A percentile compares a stretch with the other conserved stretches of the same genome.
Evolutionary conservation across 345 rosid species (phyloP).

Genomic region (Balakata baccata): DNA sequence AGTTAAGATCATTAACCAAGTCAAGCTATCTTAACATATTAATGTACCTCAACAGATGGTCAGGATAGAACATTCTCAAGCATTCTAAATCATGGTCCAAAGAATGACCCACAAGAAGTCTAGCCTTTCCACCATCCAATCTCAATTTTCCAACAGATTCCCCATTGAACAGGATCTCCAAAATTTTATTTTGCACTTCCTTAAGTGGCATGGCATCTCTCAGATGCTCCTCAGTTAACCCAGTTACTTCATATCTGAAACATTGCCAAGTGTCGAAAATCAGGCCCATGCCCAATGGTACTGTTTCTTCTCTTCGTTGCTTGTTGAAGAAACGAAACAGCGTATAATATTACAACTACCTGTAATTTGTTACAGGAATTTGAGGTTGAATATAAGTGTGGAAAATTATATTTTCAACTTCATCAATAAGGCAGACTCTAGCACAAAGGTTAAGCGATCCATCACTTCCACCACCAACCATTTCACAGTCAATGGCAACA

Average conservation of each 20-base stretch:
- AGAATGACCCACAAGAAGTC: slow-evolving; percentile 71
- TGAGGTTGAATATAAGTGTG: slow-evolving; percentile 57
- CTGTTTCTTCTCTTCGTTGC: neutral
- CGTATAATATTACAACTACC: slow-evolving; percentile 30
- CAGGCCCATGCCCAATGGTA: neutral
- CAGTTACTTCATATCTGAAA: slow-evolving; percentile 60
- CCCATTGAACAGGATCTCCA: slow-evolving; percentile 49
- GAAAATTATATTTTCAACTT: slow-evolving; percentile 59
- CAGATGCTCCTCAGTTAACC: slow-evolving; percentile 63
- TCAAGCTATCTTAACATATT: neutral
- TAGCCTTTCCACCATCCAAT: slow-evolving; percentile 46
- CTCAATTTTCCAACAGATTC: slow-evolving; percentile 30
- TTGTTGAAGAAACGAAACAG: slow-evolving; percentile 6
- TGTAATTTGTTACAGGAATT: slow-evolving; percentile 53
- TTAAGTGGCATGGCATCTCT: slow-evolving; percentile 52
- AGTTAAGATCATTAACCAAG: neutral
- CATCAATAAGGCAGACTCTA: slow-evolving; percentile 64
- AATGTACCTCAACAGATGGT: slow-evolving; percentile 56
- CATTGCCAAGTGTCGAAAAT: neutral
- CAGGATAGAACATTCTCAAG: slow-evolving; percentile 59
- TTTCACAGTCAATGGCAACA: slow-evolving; percentile 68
- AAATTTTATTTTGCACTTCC: slow-evolving; percentile 44
- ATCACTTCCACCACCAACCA: slow-evolving; percentile 72
- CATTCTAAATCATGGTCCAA: slow-evolving; percentile 58
- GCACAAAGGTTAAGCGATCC: slow-evolving; percentile 59